phyloP scores from a whole-genome alignment of 2,329 filamentous ascomycete genomes.

The Fonsecaea erecta region DNA sequence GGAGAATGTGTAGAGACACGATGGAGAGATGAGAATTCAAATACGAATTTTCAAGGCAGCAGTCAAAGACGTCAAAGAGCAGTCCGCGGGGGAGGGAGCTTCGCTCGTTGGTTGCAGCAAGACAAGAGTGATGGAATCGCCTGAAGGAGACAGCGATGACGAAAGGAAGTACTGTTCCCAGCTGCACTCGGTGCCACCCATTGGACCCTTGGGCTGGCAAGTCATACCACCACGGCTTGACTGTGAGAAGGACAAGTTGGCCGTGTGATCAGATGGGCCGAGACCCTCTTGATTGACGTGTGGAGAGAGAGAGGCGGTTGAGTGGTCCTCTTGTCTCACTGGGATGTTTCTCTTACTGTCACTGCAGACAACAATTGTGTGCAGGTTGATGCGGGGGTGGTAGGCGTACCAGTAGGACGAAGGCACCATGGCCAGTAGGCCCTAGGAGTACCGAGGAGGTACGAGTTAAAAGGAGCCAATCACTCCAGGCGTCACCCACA shows the following conservation, averaged over 20 bases:
- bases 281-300: slow-evolving; percentile 1
- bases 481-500: neutral
- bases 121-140: slow-evolving; percentile 3
- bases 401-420: neutral
- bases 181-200: neutral
- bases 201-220: neutral
- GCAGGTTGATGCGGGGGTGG: slow-evolving; percentile 8
- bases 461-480: slow-evolving; percentile 1
- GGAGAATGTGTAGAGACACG: neutral
- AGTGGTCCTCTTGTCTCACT: neutral
- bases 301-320: neutral
- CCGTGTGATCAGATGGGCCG: slow-evolving; percentile 12
- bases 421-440: neutral
- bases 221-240: slow-evolving; percentile 4
- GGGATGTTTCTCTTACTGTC: neutral
- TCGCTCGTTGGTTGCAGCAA: slow-evolving; percentile 4
- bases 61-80: slow-evolving; percentile 24
- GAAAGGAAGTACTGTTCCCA: slow-evolving; percentile 10
- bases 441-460: no score
- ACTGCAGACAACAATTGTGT: slow-evolving; percentile 3
- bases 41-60: slow-evolving; percentile 24
- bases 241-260: neutral
- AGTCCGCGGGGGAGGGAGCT: slow-evolving; percentile 7
- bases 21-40: slow-evolving; percentile 4
- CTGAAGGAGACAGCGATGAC: slow-evolving; percentile 21